A percentile compares a stretch with the other conserved stretches of the same genome.
Evolutionary conservation across 2,329 filamentous ascomycete genomes (phyloP).

Genomic region (Dactylonectria macrodidyma): DNA sequence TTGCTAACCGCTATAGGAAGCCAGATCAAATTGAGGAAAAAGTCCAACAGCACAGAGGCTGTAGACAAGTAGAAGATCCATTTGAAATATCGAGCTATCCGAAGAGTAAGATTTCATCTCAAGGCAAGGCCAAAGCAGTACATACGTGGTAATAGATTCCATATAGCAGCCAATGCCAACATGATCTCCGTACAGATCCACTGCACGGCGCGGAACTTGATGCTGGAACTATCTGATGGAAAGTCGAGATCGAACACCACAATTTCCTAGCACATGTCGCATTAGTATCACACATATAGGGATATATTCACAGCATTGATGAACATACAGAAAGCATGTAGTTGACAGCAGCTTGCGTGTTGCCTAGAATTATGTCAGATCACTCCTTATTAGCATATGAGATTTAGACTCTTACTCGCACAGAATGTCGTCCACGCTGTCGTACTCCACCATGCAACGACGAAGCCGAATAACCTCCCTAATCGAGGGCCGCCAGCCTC

Average conservation of each 20-base stretch:
- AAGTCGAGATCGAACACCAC: conserved; percentile 70
- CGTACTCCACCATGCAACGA: conserved; percentile 77
- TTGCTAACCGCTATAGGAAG: conserved; percentile 69
- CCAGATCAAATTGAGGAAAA: conserved; percentile 73
- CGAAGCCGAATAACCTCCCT: conserved; percentile 70
- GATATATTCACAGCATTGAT: not conserved
- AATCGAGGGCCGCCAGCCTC: conserved; percentile 69
- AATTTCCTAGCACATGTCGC: conserved; percentile 62
- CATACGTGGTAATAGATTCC: conserved; percentile 67
- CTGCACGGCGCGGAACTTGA: conserved; percentile 73
- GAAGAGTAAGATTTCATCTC: not conserved
- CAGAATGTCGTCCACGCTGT: conserved; percentile 74
- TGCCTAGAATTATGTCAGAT: conserved; percentile 50
- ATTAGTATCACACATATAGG: not conserved
- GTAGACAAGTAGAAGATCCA: conserved; percentile 67
- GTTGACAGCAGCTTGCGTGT: conserved; percentile 65
- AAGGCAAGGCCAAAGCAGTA: not conserved
- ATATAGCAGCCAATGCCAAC: conserved; percentile 63
- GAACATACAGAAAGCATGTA: conserved; percentile 65
- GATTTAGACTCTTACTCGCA: conserved; percentile 55
- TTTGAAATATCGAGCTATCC: conserved; percentile 60
- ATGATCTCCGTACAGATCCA: conserved; percentile 71
- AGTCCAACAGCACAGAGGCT: conserved; percentile 68
- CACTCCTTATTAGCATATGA: not conserved
- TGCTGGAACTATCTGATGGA: conserved; percentile 64